These are phyloP conservation scores for Pichia insulana DNA, from an alignment of 805 yeast species.

Conservation along the genomic window DNA sequence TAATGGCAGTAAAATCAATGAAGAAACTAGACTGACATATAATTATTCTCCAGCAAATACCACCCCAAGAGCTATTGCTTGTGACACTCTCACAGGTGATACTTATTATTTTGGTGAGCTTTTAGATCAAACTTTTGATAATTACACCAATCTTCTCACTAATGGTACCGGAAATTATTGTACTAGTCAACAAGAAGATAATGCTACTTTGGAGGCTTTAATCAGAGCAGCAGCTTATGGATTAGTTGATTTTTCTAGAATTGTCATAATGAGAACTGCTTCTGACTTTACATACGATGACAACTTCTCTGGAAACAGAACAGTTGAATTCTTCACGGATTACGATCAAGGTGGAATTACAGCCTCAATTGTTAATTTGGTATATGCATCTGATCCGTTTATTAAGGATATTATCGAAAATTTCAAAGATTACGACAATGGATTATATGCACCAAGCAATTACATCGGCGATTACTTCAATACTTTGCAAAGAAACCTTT, in stretches of 20 bases:
- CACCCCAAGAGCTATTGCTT: slow-evolving; percentile 38
- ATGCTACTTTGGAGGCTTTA: slow-evolving; percentile 53
- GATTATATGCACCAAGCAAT: slow-evolving; percentile 36
- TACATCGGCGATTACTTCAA: slow-evolving; percentile 56
- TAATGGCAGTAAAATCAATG: slow-evolving; percentile 39
- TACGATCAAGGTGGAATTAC: slow-evolving; percentile 43
- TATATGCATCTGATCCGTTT: slow-evolving; percentile 45
- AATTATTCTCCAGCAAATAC: slow-evolving; percentile 41
- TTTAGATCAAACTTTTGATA: slow-evolving; percentile 42
- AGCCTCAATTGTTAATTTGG: slow-evolving; percentile 44
- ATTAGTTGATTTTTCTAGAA: slow-evolving; percentile 47
- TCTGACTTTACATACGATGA: slow-evolving; percentile 47
- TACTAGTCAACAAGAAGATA: slow-evolving; percentile 59
- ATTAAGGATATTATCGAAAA: slow-evolving; percentile 42
- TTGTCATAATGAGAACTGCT: slow-evolving; percentile 52
- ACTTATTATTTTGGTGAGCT: slow-evolving; percentile 48
- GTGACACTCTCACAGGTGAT: slow-evolving; percentile 57
- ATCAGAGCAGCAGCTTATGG: slow-evolving; percentile 46
- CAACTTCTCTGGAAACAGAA: slow-evolving; percentile 27
- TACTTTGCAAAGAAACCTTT: slow-evolving; percentile 36
- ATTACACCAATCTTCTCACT: slow-evolving; percentile 40
- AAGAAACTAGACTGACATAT: slow-evolving; percentile 39
- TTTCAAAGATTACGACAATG: slow-evolving; percentile 33
- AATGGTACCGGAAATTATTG: slow-evolving; percentile 54
- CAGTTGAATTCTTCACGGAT: slow-evolving; percentile 43